These are phyloP conservation scores for Eucalyptus sideroxylon DNA, from an alignment of 345 rosid species.

Conservation along the genomic window DNA sequence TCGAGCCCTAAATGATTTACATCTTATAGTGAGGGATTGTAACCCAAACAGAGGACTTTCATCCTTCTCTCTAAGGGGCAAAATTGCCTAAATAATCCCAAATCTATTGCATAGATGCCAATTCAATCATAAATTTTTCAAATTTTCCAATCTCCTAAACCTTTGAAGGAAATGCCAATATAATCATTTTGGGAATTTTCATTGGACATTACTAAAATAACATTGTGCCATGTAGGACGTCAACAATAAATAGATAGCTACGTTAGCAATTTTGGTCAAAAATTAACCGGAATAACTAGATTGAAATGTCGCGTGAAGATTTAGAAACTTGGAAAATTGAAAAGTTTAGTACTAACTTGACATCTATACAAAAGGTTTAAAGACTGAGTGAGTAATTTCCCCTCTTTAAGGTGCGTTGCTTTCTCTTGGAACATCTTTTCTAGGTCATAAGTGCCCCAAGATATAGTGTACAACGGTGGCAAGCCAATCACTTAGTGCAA, in stretches of 20 bases:
- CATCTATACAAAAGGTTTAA: background rate
- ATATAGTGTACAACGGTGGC: background rate
- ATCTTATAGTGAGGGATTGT: background rate
- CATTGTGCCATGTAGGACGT: fast-evolving
- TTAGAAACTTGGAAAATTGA: background rate
- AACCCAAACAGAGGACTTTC: background rate
- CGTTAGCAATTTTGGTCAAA: fast-evolving
- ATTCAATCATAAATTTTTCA: background rate
- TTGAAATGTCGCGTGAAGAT: fast-evolving
- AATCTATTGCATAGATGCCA: background rate
- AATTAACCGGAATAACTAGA: background rate
- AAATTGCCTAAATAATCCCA: background rate
- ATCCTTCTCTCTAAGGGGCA: background rate
- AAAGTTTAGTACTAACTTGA: no score
- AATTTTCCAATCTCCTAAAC: background rate
- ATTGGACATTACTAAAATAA: background rate
- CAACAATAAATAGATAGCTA: background rate
- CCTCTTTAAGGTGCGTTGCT: background rate
- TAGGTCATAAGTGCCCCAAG: background rate
- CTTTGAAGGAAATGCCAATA: background rate
- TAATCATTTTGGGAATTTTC: background rate
- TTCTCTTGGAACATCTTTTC: background rate
- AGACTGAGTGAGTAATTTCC: background rate
- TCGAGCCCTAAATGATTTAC: background rate
- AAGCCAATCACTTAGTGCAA: background rate